A percentile compares a stretch with the other conserved stretches of the same genome.
Conservation (phyloP, 441 rosid genomes). For the Eruca vesicaria region DNA sequence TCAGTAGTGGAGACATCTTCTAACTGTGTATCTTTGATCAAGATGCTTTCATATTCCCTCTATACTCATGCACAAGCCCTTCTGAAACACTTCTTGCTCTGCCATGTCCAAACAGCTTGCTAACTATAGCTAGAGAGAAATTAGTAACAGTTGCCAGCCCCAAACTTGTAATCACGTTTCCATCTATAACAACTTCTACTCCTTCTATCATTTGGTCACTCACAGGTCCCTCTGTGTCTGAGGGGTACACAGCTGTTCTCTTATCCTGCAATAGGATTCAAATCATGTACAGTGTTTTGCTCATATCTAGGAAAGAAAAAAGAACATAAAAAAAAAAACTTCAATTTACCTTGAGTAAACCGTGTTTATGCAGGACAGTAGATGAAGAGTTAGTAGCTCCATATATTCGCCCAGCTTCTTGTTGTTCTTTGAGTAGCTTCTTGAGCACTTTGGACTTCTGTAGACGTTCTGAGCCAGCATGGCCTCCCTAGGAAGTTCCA, state of each 20-base stretch:
- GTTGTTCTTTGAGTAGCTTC: constrained; percentile 82
- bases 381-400: constrained; percentile 82
- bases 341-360: constrained; percentile 65
- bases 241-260: constrained; percentile 60
- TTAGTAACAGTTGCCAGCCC: constrained; percentile 69
- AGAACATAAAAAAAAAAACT: constrained; percentile 6
- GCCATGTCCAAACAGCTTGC: constrained; percentile 77
- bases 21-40: constrained; percentile 7
- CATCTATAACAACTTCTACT: constrained; percentile 78
- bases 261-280: constrained; percentile 48
- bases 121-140: constrained; percentile 70
- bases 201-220: constrained; percentile 40
- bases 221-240: constrained; percentile 33
- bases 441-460: constrained; percentile 72
- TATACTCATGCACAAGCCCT: constrained; percentile 82
- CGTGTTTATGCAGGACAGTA: constrained; percentile 54
- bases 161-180: constrained; percentile 76
- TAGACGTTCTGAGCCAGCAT: constrained; percentile 54
- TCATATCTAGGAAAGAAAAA: constrained; percentile 1
- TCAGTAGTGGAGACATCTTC: not conserved
- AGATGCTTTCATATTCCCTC: constrained; percentile 37
- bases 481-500: constrained; percentile 60
- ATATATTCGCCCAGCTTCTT: constrained; percentile 55
- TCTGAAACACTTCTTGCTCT: constrained; percentile 87
- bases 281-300: constrained; percentile 5